Evolutionary conservation across 2,329 filamentous ascomycete genomes (phyloP).

Genomic region (Colletotrichum tropicale): DNA sequence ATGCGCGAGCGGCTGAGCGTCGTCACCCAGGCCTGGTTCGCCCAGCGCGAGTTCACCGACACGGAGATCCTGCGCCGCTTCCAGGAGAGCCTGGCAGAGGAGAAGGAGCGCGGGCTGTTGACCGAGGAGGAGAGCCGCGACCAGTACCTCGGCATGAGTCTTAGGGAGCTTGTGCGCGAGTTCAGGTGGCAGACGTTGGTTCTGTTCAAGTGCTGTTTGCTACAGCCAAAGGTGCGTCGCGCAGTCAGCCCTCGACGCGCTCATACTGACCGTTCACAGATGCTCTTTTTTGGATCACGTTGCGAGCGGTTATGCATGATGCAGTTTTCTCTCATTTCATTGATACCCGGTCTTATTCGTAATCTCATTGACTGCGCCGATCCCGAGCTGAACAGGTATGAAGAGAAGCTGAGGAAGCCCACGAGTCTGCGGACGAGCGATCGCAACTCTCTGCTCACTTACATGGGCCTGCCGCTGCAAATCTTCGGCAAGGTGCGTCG

Average conservation of each 20-base stretch:
- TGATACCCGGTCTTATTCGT: constrained; percentile 91
- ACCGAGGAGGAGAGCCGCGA: constrained; percentile 77
- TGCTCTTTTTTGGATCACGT: constrained; percentile 97
- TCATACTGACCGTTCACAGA: constrained; percentile 55
- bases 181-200: constrained; percentile 96
- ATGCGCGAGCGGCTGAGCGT: constrained; percentile 87
- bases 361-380: constrained; percentile 95
- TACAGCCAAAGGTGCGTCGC: constrained; percentile 84
- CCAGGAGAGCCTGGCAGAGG: constrained; percentile 82
- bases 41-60: constrained; percentile 90
- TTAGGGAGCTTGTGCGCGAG: constrained; percentile 90
- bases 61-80: constrained; percentile 89
- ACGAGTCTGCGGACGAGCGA: constrained; percentile 92
- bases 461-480: constrained; percentile 93
- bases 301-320: constrained; percentile 98
- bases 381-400: constrained; percentile 86
- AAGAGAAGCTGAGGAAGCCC: constrained; percentile 74
- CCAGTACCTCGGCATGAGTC: constrained; percentile 85
- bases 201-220: constrained; percentile 87
- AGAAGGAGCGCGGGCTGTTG: constrained; percentile 60
- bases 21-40: constrained; percentile 96
- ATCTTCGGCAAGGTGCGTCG: constrained; percentile 82
- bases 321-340: constrained; percentile 93
- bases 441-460: constrained; percentile 84
- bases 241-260: too few relatives aligned